These are phyloP conservation scores for Emiliania huxleyi DNA, from an alignment of 78 protist species.

Conservation along the genomic window DNA sequence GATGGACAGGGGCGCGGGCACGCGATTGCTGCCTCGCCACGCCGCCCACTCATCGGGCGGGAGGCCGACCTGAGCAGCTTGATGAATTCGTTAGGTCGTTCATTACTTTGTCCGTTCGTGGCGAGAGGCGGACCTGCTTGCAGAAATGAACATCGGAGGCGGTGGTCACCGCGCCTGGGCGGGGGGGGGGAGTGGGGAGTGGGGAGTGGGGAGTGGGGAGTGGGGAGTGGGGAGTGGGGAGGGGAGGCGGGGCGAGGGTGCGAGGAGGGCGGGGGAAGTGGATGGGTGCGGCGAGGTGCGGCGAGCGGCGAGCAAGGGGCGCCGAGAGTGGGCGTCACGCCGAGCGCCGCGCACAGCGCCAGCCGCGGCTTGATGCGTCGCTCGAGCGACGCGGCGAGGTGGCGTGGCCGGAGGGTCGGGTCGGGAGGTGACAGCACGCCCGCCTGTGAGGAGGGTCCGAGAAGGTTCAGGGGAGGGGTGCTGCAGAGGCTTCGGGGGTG, in stretches of 20 bases:
- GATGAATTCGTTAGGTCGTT: too few relatives aligned
- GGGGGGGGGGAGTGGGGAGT: background rate
- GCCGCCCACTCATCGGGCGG: background rate
- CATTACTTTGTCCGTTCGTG: too few relatives aligned
- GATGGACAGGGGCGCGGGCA: background rate
- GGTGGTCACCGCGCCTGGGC: background rate
- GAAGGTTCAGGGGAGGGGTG: too few relatives aligned
- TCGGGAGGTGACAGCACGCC: background rate
- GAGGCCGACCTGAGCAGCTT: background rate
- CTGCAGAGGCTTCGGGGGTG: too few relatives aligned
- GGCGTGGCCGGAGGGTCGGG: background rate
- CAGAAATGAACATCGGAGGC: background rate
- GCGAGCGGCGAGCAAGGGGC: background rate
- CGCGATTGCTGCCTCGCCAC: background rate
- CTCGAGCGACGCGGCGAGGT: slow-evolving; percentile 6
- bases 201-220: too few relatives aligned
- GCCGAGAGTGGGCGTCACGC: background rate
- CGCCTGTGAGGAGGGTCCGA: too few relatives aligned
- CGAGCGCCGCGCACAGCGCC: background rate
- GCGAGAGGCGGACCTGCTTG: background rate
- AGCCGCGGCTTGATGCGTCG: background rate
- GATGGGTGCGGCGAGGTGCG: background rate
- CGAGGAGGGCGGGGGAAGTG: background rate
- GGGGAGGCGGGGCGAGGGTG: too few relatives aligned
- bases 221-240: too few relatives aligned